Evolutionary conservation across 305 asterid species (phyloP), one percentile per base, ranked within the genome.

Genomic region (Plantago coronopus): DNA sequence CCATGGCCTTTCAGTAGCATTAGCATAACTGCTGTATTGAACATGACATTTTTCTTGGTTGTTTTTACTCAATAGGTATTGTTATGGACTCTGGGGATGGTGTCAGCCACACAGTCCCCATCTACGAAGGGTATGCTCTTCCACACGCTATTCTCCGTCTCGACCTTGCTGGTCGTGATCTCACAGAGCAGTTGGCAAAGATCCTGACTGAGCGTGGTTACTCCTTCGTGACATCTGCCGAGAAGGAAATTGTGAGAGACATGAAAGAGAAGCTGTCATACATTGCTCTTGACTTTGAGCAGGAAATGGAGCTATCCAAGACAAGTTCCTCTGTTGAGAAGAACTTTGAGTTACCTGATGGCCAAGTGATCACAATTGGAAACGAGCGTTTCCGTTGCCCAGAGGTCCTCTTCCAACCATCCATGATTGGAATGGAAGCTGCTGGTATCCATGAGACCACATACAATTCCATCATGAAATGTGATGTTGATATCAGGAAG

Each of bases 301-400:
- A 65, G 38, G 75, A 71, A 48, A 71, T 71, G 75, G 75, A 71
- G 59, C 15, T 42, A 11, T 22, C 75, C 59, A 71, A 65, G 63
- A 64, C 75, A 25, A 65, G 75, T 62, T 71, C 75, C 12, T 22
- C 48, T 11, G 63, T 65, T 0, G 71, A 71, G 67, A 71, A 71
- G 64, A 71, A 71, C 68, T 71, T 59, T 19, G 75, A 71, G 68
- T 49, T 71, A 16, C 75, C 75, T 7, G 75, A 71, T 48, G 75
- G 75, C 48, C 75, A 71, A 42, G 75, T 71, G 48, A 71, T 71
- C 18, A 71, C 75, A 3, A 71, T 71, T 4, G 75, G 75, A 17
- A 71, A 71, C 54, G 75, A 71, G 75, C 68, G 75, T 22, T 71
- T 71, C 68, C 43, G 70, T n/a, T 70, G 75, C 75, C 71, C 75